Conservation (phyloP, 768 basidiomycete species). For the Cystoderma amianthinum region DNA sequence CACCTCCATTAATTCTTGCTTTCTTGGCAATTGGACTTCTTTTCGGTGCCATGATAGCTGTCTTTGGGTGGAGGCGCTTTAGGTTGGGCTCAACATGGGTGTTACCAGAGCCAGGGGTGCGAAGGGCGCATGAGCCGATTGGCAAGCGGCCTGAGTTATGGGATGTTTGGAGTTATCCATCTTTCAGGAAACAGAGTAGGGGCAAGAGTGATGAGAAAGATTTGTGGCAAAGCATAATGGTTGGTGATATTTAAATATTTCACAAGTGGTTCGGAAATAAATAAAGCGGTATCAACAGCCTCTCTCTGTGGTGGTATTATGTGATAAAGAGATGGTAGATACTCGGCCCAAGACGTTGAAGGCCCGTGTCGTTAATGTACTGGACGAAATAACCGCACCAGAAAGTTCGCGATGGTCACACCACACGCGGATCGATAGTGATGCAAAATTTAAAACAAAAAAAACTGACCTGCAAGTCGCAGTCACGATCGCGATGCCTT, state of each 20-base stretch:
- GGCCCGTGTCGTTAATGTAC: too few relatives aligned
- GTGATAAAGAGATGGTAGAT: slow-evolving; percentile 30
- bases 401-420: neutral
- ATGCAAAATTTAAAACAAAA: too few relatives aligned
- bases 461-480: slow-evolving; percentile 24
- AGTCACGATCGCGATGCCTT: slow-evolving; percentile 35
- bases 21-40: slow-evolving; percentile 57
- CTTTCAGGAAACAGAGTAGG: slow-evolving; percentile 5
- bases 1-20: slow-evolving; percentile 51
- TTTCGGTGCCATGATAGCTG: slow-evolving; percentile 34
- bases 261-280: slow-evolving; percentile 2
- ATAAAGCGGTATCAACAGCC: slow-evolving; percentile 10
- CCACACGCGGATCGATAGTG: neutral
- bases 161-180: slow-evolving; percentile 31
- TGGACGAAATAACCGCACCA: slow-evolving; percentile 1
- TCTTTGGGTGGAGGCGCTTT: slow-evolving; percentile 39
- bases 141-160: slow-evolving; percentile 34
- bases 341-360: slow-evolving; percentile 5
- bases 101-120: neutral
- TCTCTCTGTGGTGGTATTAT: slow-evolving; percentile 10
- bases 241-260: slow-evolving; percentile 16
- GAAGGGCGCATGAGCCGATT: slow-evolving; percentile 1
- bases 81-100: slow-evolving; percentile 10
- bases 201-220: slow-evolving; percentile 8
- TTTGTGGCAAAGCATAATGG: slow-evolving; percentile 35